These are phyloP conservation scores for Perkinsus marinus DNA, from an alignment of 169 alveolate species.

Conservation along the genomic window DNA sequence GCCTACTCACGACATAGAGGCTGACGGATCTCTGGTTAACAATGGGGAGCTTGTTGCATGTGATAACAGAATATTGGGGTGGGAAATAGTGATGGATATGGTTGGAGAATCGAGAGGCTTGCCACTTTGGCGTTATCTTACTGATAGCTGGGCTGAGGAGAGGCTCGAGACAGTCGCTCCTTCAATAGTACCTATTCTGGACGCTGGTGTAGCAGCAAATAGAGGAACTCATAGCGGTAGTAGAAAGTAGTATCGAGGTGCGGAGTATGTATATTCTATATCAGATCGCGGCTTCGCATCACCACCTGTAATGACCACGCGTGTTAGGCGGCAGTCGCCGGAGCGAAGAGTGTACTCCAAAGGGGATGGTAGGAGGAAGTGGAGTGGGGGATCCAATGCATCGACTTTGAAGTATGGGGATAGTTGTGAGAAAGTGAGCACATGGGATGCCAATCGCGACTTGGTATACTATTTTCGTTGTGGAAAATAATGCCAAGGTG, in stretches of 20 bases:
- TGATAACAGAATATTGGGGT: not conserved
- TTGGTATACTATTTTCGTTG: too few relatives aligned
- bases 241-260: not conserved
- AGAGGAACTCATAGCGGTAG: too few relatives aligned
- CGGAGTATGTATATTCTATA: not conserved
- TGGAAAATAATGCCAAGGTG: too few relatives aligned
- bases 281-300: not conserved
- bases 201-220: too few relatives aligned
- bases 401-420: not conserved
- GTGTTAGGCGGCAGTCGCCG: not conserved
- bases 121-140: not conserved
- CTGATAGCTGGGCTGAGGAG: not conserved
- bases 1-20: not conserved
- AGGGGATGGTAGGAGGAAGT: not conserved
- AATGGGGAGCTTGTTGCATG: not conserved
- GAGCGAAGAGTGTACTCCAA: not conserved
- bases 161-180: not conserved
- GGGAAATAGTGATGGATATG: not conserved
- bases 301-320: not conserved
- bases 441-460: too few relatives aligned
- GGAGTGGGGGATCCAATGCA: not conserved
- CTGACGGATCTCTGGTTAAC: too few relatives aligned
- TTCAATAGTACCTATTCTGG: too few relatives aligned
- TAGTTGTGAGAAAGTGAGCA: not conserved
- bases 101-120: not conserved